Evolutionary conservation across 2,329 filamentous ascomycete genomes (phyloP), one percentile per base, ranked within the genome.

Genomic region (Claviceps monticola): DNA sequence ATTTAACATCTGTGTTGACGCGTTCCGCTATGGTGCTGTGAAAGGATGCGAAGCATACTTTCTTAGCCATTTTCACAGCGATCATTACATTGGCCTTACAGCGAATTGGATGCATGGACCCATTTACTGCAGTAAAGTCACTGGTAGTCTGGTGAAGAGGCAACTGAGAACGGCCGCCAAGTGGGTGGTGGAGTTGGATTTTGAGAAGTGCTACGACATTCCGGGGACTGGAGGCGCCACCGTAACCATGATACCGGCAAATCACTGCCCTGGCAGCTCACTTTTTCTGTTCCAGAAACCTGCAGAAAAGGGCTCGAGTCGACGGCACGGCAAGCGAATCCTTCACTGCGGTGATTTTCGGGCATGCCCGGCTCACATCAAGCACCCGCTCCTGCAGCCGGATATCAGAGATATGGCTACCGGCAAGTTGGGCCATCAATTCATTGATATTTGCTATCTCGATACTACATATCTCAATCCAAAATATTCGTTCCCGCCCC

Each of bases 391-490:
- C 0, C 73, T 98, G 3, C 82, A 81, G 56, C 88, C 93, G 0
- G 81, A 94, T 23, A 72, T 83, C 0, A 60, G 83, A 16, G 86
- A 95, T 59, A 71, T 76, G 2, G 71, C 86, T 8, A 83, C 81
- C 0, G 86, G 88, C 1, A 86, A 85, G 64, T 72, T 71, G 1
- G 82, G 74, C 53, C 85, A 93, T 61, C 93, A 97, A 63, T 88
- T 84, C 60, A 89, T 98, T 51, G 91, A 98, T 61, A 82, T 91
- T 29, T 97, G 93, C 70, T 98, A 98, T 64, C 80, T 98, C 8
- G 93, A 98, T 64, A 98, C 93, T 0, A 98, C 93, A 0, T 98
- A 98, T 64, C 76, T 98, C 11, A 95, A 93, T 56, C 93, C 93
- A 0, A 89, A 90, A 56, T 98, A 97, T 66, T 84, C 91, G 0